Base-by-base conservation (phyloP, 129 eudicot species). In the Pseudognaphalium luteoalbum region DNA sequence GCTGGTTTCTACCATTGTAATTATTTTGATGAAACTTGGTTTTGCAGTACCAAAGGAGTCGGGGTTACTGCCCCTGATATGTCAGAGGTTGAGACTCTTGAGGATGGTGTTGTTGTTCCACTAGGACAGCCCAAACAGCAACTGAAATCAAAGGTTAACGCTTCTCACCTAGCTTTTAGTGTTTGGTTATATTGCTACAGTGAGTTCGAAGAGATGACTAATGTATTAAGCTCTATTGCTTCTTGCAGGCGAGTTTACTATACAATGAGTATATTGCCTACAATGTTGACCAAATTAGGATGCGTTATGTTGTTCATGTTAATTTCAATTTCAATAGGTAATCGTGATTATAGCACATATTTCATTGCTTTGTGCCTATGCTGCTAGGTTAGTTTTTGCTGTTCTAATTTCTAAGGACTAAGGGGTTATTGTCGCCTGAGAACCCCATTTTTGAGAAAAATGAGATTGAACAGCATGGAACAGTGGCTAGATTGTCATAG, bases 261-360 rank as follows among this genome's bases (percentile, higher is more conserved):
- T 91, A 95, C 89, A 95, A 95, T 12, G 99, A 95, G 81, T 95
- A 91, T 83, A 95, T 95, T 28, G 85, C 89, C 16, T 95, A 95
- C 91, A 91, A 91, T 66, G 94, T 89, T 70, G 97, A 95, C 70
- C 99, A 95, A 84, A 95, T 91, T 42, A 84, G 92, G 81, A 95
- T 95, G 99, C 99, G 99, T 11, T 95, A 95, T 65, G 58, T 91
- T 58, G 81, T 95, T 72, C 99, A 89, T 60, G 96, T 95, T 12
- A 76, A 83, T 74, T 94, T 94, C 84, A 87, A 77, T 63, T 89
- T 70, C 83, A 81, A 80, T 69, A 66, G 79, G 44, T 83, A 61
- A 71, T 33, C 11, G n/a, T n/a, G 75, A 51, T 41, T 15, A 7
- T 6, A 33, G 33, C 12, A 20, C 52, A 50, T 22, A 6, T 28